Conservation (phyloP, 148 eudicot species). For the Bassia scoparia region DNA sequence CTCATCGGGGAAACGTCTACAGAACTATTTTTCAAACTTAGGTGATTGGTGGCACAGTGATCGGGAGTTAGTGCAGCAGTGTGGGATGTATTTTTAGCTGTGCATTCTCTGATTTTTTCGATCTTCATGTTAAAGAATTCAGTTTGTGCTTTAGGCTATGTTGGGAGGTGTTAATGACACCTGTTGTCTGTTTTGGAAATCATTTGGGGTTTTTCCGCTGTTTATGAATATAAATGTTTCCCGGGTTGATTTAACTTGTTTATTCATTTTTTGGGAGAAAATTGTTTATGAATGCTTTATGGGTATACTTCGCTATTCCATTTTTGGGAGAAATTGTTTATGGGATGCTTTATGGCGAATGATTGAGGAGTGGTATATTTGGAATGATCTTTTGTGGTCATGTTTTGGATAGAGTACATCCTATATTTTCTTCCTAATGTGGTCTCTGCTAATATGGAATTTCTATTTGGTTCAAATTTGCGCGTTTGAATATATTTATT, state of each 20-base stretch:
- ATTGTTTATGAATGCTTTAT: neutral
- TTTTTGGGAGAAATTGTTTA: neutral
- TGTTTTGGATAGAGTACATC: no score
- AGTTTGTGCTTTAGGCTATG: slow-evolving; percentile 1
- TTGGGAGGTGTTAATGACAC: neutral
- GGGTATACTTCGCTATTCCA: no score
- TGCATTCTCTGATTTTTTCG: neutral
- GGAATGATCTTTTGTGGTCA: neutral
- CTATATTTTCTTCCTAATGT: neutral
- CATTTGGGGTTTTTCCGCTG: neutral
- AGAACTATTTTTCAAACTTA: neutral
- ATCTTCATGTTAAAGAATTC: neutral
- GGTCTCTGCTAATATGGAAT: no score
- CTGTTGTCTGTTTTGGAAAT: neutral
- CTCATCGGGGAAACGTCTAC: neutral
- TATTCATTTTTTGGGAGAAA: neutral
- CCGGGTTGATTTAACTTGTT: neutral
- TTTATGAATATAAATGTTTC: neutral
- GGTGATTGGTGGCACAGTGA: neutral
- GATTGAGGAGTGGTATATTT: neutral
- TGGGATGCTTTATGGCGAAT: neutral
- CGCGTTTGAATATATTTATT: no score
- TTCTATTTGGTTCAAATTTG: no score
- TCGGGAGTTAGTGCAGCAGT: neutral
- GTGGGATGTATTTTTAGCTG: neutral